Percentiles rank a stretch among this genome's conserved stretches.
Conservation (phyloP, 805 yeast genomes). For the Starmera pachycereana region DNA sequence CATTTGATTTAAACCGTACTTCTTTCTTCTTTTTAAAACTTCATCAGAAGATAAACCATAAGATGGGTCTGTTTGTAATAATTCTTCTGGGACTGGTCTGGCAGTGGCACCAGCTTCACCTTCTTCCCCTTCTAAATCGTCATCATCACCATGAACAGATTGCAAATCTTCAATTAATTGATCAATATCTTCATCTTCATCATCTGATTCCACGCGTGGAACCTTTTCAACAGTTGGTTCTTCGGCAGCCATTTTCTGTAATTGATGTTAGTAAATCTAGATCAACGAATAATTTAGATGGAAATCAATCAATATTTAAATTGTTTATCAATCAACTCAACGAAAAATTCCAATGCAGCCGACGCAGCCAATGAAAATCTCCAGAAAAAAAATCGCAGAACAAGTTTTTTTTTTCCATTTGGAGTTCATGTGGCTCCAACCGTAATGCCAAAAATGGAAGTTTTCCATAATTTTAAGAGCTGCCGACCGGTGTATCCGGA, state of each 20-base stretch:
- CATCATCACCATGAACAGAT: slow-evolving; percentile 46
- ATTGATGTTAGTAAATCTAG: not conserved
- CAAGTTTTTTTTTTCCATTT: not conserved
- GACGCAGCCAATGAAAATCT: not conserved
- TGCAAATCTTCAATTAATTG: slow-evolving; percentile 73
- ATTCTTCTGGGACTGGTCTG: slow-evolving; percentile 79
- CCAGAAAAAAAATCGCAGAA: not conserved
- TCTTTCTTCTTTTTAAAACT: slow-evolving; percentile 76
- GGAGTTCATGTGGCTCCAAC: too few relatives aligned
- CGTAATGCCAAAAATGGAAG: too few relatives aligned
- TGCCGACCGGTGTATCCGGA: too few relatives aligned
- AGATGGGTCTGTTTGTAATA: slow-evolving; percentile 72
- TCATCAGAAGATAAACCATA: slow-evolving; percentile 72
- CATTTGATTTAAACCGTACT: slow-evolving; percentile 85
- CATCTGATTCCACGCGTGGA: slow-evolving; percentile 38
- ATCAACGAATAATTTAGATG: not conserved
- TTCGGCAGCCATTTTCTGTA: slow-evolving; percentile 17
- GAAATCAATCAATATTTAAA: not conserved
- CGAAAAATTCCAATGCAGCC: not conserved
- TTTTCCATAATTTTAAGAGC: too few relatives aligned
- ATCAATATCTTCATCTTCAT: slow-evolving; percentile 62
- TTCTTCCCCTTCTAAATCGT: slow-evolving; percentile 35
- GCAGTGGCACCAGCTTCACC: slow-evolving; percentile 44
- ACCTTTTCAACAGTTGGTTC: slow-evolving; percentile 49
- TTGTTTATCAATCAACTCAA: not conserved